These are phyloP conservation scores for Cyphellophora attinorum DNA, from an alignment of 2,329 filamentous ascomycete species.

Conservation along the genomic window DNA sequence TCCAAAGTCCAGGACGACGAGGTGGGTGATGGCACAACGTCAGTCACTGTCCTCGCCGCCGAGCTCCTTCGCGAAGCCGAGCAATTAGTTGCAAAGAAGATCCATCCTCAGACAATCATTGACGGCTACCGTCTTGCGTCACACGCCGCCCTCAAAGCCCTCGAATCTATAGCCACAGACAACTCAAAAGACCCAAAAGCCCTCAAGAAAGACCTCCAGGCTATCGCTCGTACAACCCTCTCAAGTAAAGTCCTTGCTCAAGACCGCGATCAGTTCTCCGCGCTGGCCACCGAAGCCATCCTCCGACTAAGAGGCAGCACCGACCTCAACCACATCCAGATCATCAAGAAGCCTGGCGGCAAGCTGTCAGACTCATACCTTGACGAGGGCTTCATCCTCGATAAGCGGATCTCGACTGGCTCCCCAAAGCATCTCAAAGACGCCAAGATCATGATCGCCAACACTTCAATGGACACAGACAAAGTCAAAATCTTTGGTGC, in stretches of 20 bases:
- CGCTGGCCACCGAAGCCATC: constrained; percentile 83
- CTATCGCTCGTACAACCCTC: constrained; percentile 88
- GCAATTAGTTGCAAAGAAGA: constrained; percentile 95
- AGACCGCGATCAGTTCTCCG: constrained; percentile 83
- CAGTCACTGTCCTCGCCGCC: constrained; percentile 89
- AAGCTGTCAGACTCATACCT: constrained; percentile 97
- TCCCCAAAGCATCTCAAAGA: constrained; percentile 96
- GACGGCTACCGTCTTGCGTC: constrained; percentile 98
- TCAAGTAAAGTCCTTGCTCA: constrained; percentile 96
- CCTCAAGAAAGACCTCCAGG: constrained; percentile 80
- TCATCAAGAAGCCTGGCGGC: constrained; percentile 98
- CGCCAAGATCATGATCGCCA: constrained; percentile 94
- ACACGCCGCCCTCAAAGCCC: constrained; percentile 70
- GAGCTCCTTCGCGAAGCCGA: constrained; percentile 94
- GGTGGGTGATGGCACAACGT: constrained; percentile 95
- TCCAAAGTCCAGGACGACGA: constrained; percentile 99
- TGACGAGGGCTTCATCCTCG: constrained; percentile 94
- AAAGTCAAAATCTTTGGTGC: constrained; percentile 99
- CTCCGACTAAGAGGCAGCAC: constrained; percentile 80
- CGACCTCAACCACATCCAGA: constrained; percentile 94
- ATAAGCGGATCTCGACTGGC: constrained; percentile 98
- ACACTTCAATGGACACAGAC: constrained; percentile 98
- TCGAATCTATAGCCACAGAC: constrained; percentile 78
- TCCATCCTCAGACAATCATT: constrained; percentile 98
- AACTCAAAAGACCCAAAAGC: constrained; percentile 73